Evolutionary conservation across 768 basidiomycete species (phyloP), one percentile per base, ranked within the genome.

Genomic region (Tricholoma furcatifolium): DNA sequence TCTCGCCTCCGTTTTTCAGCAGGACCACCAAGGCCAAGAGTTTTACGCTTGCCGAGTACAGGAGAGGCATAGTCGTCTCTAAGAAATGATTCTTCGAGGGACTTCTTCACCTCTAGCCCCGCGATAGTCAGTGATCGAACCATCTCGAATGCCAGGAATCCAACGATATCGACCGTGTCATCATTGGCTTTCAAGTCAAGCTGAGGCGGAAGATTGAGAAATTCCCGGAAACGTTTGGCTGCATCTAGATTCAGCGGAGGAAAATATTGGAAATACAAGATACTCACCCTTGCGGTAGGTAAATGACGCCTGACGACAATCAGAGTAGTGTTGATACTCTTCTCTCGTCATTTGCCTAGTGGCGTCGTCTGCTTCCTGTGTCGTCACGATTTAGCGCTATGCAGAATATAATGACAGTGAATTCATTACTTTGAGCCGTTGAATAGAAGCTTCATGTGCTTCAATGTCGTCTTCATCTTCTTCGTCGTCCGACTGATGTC

Each of bases 61-160:
- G 85, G 83, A 0, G 87, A 82, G 2, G 78, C 70, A 54, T 84
- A 84, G 54, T 85, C 83, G 46, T 87, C 88, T 3, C 79, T 76
- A 8, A 87, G 70, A 58, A 82, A 79, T 2, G 85, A 80, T 53
- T 91, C 86, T 65, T 90, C 89, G 34, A 91, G 74, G 3, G 86
- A 78, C 59, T 82, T 85, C 70, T 92, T 92, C 62, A 94, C 87
- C 27, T 87, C 83, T 34, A 94, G 79, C 2, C 92, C 95, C 1
- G 90, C 91, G 38, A 96, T 79, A 0, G 93, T 94, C 43, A 98
- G 80, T 2, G 92, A 91, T 46, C 94, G 87, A 27, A 98, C 94
- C 87, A 96, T 94, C 69, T 98, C 95, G 70, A 96, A 98, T 0
- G 93, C 89, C 40, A 98, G 83, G 73, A 98, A 98, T 21, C 95